These are phyloP conservation scores for Eimeria acervulina DNA, from an alignment of 169 alveolate genomes.

Conservation along the genomic window DNA sequence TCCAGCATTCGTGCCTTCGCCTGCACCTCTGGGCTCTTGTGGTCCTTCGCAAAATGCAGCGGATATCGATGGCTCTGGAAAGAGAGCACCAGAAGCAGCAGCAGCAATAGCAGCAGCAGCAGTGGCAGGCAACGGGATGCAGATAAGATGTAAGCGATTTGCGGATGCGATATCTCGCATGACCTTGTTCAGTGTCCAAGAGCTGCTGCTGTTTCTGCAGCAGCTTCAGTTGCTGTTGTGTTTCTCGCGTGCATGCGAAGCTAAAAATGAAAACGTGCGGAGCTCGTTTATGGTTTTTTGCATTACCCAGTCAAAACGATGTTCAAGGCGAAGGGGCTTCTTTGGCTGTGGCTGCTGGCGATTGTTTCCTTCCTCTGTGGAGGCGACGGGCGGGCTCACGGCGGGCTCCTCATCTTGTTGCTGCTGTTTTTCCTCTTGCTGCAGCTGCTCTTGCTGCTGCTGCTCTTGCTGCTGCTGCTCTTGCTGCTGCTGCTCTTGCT, in stretches of 20 bases:
- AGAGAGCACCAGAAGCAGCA: neutral
- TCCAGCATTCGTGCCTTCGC: conserved; percentile 15
- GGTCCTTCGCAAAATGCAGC: conserved; percentile 46
- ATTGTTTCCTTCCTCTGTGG: neutral
- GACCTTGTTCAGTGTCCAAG: neutral
- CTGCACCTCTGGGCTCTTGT: conserved; percentile 76
- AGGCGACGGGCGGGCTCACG: neutral
- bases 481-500: neutral
- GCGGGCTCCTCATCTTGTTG: neutral
- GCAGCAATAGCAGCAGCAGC: neutral
- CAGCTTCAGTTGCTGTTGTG: conserved; percentile 20
- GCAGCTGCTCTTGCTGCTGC: neutral
- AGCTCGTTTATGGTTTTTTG: neutral
- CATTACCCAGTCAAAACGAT: conserved; percentile 28
- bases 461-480: neutral
- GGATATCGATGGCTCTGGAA: neutral
- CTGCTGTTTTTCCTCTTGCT: neutral
- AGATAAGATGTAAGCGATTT: too few species aligned
- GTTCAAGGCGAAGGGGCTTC: neutral
- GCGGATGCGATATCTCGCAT: too few species aligned
- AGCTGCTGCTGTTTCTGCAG: neutral
- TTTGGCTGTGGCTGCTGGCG: neutral
- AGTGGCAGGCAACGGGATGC: neutral
- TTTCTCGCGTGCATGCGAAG: neutral
- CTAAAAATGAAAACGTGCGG: neutral